phyloP scores from a whole-genome alignment of 2,329 filamentous ascomycete genomes.

The Pleurostoma richardsiae region DNA sequence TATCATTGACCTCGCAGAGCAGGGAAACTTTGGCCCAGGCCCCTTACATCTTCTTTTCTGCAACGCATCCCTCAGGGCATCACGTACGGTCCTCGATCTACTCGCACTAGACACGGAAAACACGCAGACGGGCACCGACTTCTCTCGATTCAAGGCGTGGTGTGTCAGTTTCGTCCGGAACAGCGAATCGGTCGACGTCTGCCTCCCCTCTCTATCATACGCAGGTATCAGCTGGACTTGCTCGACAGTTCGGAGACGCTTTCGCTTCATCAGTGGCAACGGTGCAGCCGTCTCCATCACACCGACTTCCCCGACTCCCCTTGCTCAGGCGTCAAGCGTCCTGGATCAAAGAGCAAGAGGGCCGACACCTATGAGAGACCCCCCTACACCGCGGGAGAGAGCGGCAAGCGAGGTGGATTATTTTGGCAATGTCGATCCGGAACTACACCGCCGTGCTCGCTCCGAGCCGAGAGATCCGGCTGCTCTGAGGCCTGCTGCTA shows the following conservation, averaged over 20 bases:
- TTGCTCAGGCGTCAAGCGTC: constrained; percentile 27
- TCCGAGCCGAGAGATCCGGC: constrained; percentile 16
- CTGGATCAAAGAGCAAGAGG: constrained; percentile 27
- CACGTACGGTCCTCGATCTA: constrained; percentile 48
- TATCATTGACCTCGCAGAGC: constrained; percentile 62
- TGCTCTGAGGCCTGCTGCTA: constrained; percentile 4
- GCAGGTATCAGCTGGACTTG: constrained; percentile 66
- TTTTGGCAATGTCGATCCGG: constrained; percentile 27
- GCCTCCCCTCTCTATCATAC: constrained; percentile 52
- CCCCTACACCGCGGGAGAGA: constrained; percentile 20
- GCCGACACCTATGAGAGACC: constrained; percentile 26
- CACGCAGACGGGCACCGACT: constrained; percentile 32
- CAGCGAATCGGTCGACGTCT: constrained; percentile 46
- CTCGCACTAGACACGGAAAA: constrained; percentile 44
- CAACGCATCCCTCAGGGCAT: constrained; percentile 61
- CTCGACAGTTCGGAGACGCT: constrained; percentile 62
- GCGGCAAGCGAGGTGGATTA: constrained; percentile 30
- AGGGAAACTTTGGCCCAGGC: constrained; percentile 46
- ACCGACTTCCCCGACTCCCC: constrained; percentile 31
- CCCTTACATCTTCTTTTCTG: constrained; percentile 60
- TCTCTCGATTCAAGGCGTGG: constrained; percentile 66
- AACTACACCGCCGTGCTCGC: constrained; percentile 10
- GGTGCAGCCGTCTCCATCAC: constrained; percentile 29
- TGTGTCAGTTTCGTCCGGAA: constrained; percentile 50
- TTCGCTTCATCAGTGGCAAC: constrained; percentile 63